Base-by-base conservation (phyloP, 2,329 filamentous ascomycete species). In the Trichoderma citrinoviride region DNA sequence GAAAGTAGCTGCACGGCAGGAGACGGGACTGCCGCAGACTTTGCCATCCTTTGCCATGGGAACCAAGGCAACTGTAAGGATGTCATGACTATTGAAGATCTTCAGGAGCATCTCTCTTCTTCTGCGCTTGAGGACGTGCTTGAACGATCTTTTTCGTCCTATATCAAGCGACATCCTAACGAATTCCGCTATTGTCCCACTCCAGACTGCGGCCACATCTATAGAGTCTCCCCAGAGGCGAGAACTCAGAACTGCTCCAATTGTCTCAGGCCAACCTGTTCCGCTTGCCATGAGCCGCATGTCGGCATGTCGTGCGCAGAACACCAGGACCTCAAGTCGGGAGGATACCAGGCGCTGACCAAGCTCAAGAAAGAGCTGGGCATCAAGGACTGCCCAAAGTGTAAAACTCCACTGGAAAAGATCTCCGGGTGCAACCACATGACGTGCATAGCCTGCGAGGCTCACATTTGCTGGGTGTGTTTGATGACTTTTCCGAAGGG, bases 381-480 rank as follows among this genome's bases (percentile, higher is more conserved):
- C 0, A 76, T 80, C 14, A 77, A 79, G 55, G 71, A 77, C 49
- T 83, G 81, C 43, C 80, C 78, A 0, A 69, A 68, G 15, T 82
- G 81, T 66, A 70, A 68, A 17, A 76, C 74, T 1, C 60, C 74
- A 2, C 76, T 83, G 1, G 75, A 81, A 66, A 83, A 82, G 73
- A 70, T 62, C 0, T 71, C 71, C 0, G 82, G 81, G 0, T 84
- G 82, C 66, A 77, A 82, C 66, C 80, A 83, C 67, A 79, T 84
- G 66, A 68, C 65, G 0, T 84, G 82, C 65, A 46, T 29, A 0
- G 68, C 66, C 0, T 84, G 82, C 64, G 66, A 71, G 2, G 68
- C 73, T 1, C 78, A 83, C 64, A 80, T 83, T 33, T 84, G 81
- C 66, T 84, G 81, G 80, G 72, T 77, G 3, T 84, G 82, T 65